Evolutionary conservation across 2,329 filamentous ascomycete species (phyloP).

Genomic region (Hysterium pulicare): DNA sequence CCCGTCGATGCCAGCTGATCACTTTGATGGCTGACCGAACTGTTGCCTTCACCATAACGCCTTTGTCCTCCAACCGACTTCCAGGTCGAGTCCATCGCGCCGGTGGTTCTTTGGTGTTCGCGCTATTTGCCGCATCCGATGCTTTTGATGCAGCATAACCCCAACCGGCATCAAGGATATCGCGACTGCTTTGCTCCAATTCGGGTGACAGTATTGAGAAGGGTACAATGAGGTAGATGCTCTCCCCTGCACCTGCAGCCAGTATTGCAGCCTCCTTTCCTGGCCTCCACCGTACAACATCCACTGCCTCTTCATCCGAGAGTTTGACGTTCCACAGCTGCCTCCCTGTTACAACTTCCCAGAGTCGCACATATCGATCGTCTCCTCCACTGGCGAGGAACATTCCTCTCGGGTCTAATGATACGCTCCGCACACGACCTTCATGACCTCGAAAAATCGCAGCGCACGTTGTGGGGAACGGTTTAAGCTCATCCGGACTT

Average conservation of each 20-base stretch:
- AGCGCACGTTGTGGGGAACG: constrained; percentile 88
- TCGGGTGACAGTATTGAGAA: constrained; percentile 65
- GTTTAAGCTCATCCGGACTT: constrained; percentile 86
- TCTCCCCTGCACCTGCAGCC: constrained; percentile 79
- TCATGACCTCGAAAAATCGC: constrained; percentile 85
- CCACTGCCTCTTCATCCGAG: constrained; percentile 73
- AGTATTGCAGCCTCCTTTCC: constrained; percentile 76
- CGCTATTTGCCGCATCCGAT: constrained; percentile 46
- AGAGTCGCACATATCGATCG: constrained; percentile 87
- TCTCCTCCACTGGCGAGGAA: constrained; percentile 92
- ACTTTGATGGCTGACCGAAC: constrained; percentile 80
- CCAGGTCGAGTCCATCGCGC: constrained; percentile 83
- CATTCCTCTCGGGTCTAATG: constrained; percentile 79
- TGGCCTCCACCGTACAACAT: constrained; percentile 86
- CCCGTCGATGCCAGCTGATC: constrained; percentile 88
- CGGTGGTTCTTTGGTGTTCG: constrained; percentile 67
- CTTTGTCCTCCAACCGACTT: constrained; percentile 67
- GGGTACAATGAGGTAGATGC: constrained; percentile 78
- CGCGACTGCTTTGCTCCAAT: constrained; percentile 69
- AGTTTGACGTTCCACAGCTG: constrained; percentile 83
- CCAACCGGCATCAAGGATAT: constrained; percentile 82
- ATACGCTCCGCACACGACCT: constrained; percentile 78
- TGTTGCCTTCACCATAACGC: constrained; percentile 76
- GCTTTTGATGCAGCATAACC: constrained; percentile 76
- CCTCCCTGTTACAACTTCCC: constrained; percentile 81